Base-by-base conservation (phyloP, 768 basidiomycete species). In the Naganishia randhawae region DNA sequence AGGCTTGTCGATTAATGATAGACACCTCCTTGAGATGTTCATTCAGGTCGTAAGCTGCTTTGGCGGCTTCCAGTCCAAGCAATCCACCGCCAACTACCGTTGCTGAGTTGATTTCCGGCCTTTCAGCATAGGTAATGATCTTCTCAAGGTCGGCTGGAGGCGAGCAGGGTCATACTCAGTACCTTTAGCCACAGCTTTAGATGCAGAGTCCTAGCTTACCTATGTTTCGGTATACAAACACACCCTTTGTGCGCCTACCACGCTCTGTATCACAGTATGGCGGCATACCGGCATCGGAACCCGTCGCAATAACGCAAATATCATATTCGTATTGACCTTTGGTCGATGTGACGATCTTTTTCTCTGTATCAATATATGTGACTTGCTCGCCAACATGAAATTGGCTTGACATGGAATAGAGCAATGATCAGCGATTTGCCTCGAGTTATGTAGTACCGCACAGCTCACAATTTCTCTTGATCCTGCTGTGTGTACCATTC, bases 151-250 rank as follows among this genome's bases (percentile, higher is more conserved):
- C 89, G 25, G 85, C 57, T 61, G 50, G 11, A n/a, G n/a, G 22
- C 2, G 32, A 39, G 5, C 7, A 19, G 39, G 22, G 57, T 16
- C 1, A 17, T 32, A 27, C 3, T 7, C 9, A 25, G 16, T 48
- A 25, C 48, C 19, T 19, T 13, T 25, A 41, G 6, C 63, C 10
- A 45, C 1, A 16, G 16, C 10, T 27, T 42, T 27, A 48, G 3
- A 27, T n/a, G 25, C 25, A 17, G 16, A 17, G 22, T 37, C 51
- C 10, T 8, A 25, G 29, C 69, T 62, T 13, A 65, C 69, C 79
- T 51, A 90, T 85, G 69, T 85, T 88, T 35, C 89, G 85, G 73
- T 90, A 90, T 0, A 88, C 87, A 68, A 89, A 89, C 2, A 87
- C 79, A 4, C 89, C 89, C 41, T 81, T 82, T 8, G 82, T 84